phyloP scores from a whole-genome alignment of 306 rosid species.

The Gynostemma pentaphyllum region DNA sequence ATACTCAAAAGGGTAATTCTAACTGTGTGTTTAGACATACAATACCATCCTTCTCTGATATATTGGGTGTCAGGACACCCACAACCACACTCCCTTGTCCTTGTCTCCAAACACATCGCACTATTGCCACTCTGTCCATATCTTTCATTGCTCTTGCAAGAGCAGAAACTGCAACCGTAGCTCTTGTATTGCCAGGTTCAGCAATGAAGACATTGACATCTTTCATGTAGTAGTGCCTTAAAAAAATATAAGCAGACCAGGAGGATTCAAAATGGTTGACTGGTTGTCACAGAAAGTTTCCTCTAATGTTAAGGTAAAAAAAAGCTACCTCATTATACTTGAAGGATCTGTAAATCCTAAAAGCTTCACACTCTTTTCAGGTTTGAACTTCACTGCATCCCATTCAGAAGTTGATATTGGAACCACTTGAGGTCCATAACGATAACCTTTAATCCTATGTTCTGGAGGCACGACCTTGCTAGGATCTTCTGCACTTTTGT shows the following conservation, averaged over 20 bases:
- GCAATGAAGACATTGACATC: constrained; percentile 66
- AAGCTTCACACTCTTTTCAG: constrained; percentile 86
- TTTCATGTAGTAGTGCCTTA: constrained; percentile 78
- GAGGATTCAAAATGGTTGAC: constrained; percentile 13
- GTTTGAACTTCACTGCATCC: constrained; percentile 85
- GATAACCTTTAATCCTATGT: constrained; percentile 81
- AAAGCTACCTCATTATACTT: constrained; percentile 48
- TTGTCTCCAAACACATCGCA: constrained; percentile 88
- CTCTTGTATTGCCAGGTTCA: constrained; percentile 53
- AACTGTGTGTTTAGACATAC: constrained; percentile 31
- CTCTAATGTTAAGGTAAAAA: not conserved
- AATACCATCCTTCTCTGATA: constrained; percentile 46
- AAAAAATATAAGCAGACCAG: constrained; percentile 10
- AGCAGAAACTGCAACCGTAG: constrained; percentile 67
- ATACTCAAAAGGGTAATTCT: not conserved
- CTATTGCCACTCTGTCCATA: constrained; percentile 66
- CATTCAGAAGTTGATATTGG: constrained; percentile 75
- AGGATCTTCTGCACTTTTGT: constrained; percentile 47
- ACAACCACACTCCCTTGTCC: constrained; percentile 59
- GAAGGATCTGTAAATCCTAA: constrained; percentile 74
- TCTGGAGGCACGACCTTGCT: constrained; percentile 66
- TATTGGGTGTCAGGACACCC: constrained; percentile 74
- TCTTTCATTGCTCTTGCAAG: constrained; percentile 89
- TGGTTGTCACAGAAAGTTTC: not conserved
- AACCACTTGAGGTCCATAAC: constrained; percentile 90